phyloP scores from a whole-genome alignment of 2,329 filamentous ascomycete species.

The Neurospora sp. region DNA sequence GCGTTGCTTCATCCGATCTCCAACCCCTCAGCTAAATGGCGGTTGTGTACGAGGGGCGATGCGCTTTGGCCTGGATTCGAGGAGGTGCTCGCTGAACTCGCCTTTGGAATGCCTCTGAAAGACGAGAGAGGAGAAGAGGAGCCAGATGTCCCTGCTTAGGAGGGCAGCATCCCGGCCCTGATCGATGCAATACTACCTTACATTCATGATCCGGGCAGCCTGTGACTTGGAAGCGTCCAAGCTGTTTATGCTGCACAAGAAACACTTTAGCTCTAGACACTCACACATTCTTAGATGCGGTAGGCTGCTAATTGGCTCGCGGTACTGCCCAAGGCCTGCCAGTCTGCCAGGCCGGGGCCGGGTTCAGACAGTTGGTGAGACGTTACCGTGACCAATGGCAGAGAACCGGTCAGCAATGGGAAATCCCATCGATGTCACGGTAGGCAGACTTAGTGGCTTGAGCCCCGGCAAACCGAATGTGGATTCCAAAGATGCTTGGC shows the following conservation, averaged over 20 bases:
- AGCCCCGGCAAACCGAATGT: background rate
- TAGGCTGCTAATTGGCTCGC: background rate
- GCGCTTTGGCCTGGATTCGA: background rate
- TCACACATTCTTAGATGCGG: background rate
- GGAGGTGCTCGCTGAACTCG: background rate
- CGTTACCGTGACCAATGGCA: background rate
- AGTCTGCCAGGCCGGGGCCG: background rate
- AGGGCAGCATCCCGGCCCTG: background rate
- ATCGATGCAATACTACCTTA: background rate
- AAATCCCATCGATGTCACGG: background rate
- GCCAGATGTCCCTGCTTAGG: background rate
- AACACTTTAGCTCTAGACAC: background rate
- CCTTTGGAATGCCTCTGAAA: background rate
- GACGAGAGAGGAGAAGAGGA: background rate
- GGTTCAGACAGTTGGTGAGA: background rate
- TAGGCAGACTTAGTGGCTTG: background rate
- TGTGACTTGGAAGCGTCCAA: background rate
- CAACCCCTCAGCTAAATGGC: background rate
- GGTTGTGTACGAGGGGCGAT: background rate
- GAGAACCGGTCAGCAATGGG: background rate
- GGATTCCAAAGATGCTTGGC: background rate
- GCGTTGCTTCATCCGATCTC: background rate
- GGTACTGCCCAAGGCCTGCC: background rate
- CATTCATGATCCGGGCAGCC: background rate
- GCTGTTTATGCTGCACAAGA: background rate